phyloP scores from a whole-genome alignment of 148 eudicot species.

The Chenopodium formosanum region DNA sequence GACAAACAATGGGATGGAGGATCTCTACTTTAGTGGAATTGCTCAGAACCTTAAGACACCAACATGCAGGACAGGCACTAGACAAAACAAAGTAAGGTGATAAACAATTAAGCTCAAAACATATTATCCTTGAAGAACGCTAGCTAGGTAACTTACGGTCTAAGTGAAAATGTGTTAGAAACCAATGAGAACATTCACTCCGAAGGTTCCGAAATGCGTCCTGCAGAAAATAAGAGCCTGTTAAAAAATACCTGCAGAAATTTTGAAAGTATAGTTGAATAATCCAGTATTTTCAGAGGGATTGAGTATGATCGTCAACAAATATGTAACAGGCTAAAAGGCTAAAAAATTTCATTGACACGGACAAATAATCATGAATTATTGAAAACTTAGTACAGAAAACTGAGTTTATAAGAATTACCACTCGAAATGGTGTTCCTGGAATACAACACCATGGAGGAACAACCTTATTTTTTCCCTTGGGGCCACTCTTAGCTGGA shows the following conservation, averaged over 20 bases:
- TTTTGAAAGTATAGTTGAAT: conserved; percentile 11
- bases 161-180: conserved; percentile 86
- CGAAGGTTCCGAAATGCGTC: conserved; percentile 84
- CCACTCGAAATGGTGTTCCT: conserved; percentile 94
- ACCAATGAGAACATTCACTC: conserved; percentile 89
- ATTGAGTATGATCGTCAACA: neutral
- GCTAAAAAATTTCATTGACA: neutral
- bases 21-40: neutral
- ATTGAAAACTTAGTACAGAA: neutral
- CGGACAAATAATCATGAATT: neutral
- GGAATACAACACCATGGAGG: conserved; percentile 72
- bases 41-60: neutral
- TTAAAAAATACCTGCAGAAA: conserved; percentile 21
- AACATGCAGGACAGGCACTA: neutral
- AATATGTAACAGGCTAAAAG: neutral
- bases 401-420: conserved; percentile 29
- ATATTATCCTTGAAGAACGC: conserved; percentile 7
- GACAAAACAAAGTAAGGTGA: neutral
- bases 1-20: neutral
- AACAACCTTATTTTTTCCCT: conserved; percentile 23
- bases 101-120: neutral
- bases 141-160: conserved; percentile 67
- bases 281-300: neutral
- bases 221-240: conserved; percentile 42
- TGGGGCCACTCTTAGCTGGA: conserved; percentile 3